Evolutionary conservation across 306 rosid species (phyloP).

Genomic region (Quercus rubra): DNA sequence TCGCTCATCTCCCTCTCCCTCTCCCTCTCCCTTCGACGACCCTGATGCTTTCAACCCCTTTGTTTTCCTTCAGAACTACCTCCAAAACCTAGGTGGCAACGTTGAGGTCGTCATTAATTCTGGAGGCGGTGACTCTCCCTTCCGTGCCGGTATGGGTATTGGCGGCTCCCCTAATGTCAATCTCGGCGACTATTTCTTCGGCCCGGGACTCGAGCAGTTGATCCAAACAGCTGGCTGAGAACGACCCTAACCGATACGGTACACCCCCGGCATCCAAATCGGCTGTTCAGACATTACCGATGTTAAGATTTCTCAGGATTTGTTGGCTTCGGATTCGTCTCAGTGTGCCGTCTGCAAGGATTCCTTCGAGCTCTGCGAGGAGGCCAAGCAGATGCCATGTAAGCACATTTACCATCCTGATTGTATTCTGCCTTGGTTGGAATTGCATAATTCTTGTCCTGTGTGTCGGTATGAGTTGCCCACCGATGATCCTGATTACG

Average conservation of each 20-base stretch:
- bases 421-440: conserved; percentile 87
- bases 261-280: conserved; percentile 84
- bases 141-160: conserved; percentile 22
- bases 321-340: conserved; percentile 64
- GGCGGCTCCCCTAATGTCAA: conserved; percentile 45
- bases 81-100: conserved; percentile 67
- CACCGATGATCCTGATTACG: conserved; percentile 79
- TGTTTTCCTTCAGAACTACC: conserved; percentile 63
- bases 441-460: conserved; percentile 86
- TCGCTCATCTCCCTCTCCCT: no score
- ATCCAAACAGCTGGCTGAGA: conserved; percentile 94
- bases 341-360: conserved; percentile 96
- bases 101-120: conserved; percentile 67
- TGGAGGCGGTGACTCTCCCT: conserved; percentile 52
- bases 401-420: conserved; percentile 80
- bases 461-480: conserved; percentile 94
- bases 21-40: conserved; percentile 39
- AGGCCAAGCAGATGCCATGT: conserved; percentile 83
- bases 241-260: conserved; percentile 84
- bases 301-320: conserved; percentile 47
- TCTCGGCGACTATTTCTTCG: conserved; percentile 86
- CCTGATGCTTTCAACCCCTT: conserved; percentile 65
- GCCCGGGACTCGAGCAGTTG: conserved; percentile 92
- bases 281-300: conserved; percentile 57
- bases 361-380: conserved; percentile 60